Evolutionary conservation across 768 basidiomycete species (phyloP).

Genomic region (Tricholoma furcatifolium): DNA sequence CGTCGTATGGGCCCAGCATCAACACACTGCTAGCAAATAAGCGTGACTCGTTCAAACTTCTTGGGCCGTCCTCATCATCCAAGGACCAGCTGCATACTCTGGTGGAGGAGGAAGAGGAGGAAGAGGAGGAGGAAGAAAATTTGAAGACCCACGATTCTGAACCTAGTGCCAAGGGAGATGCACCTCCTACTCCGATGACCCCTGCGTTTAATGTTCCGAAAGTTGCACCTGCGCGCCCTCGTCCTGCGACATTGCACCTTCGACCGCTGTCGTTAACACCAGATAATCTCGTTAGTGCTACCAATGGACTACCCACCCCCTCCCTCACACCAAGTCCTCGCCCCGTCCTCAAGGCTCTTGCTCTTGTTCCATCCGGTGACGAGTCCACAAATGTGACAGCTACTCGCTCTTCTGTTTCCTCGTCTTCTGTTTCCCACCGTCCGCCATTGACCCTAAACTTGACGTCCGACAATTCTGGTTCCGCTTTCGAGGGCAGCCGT

Average conservation of each 20-base stretch:
- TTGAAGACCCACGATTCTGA: constrained; percentile 19
- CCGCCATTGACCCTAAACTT: constrained; percentile 40
- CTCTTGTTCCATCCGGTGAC: constrained; percentile 39
- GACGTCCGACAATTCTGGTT: constrained; percentile 23
- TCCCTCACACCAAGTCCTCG: constrained; percentile 50
- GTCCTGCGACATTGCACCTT: constrained; percentile 65
- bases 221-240: constrained; percentile 46
- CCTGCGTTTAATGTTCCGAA: constrained; percentile 34
- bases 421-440: constrained; percentile 26
- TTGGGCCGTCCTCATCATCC: constrained; percentile 54
- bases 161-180: constrained; percentile 21
- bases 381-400: constrained; percentile 25
- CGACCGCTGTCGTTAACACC: constrained; percentile 72
- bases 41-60: constrained; percentile 81
- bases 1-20: constrained; percentile 37
- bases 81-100: constrained; percentile 81
- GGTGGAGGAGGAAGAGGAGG: constrained; percentile 86
- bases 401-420: constrained; percentile 32
- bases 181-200: constrained; percentile 28
- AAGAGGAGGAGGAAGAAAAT: constrained; percentile 46
- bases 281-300: constrained; percentile 39
- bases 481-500: constrained; percentile 34
- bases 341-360: constrained; percentile 51
- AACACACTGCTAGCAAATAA: constrained; percentile 52
- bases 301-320: constrained; percentile 50